Percentiles rank a stretch among this genome's conserved stretches.
These are phyloP conservation scores for Hordeum pubiflorum DNA, from an alignment of 202 grass and related monocot genomes.

Conservation along the genomic window DNA sequence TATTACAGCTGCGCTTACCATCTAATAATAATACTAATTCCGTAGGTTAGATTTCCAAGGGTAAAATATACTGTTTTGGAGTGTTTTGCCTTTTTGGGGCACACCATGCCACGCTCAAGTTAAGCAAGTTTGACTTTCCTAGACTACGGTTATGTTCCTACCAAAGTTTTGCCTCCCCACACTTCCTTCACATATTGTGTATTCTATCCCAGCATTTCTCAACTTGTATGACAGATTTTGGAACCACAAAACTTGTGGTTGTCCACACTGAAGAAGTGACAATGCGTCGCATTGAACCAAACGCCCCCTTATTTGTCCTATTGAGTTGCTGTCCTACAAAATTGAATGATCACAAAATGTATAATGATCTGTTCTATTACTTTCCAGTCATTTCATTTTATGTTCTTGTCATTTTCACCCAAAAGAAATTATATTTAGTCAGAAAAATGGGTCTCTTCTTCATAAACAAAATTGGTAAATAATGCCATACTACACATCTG, in stretches of 20 bases:
- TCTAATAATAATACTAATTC: not conserved
- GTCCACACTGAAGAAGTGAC: not conserved
- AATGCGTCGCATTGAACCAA: not conserved
- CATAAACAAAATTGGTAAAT: not conserved
- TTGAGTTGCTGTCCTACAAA: not conserved
- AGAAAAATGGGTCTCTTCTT: not conserved
- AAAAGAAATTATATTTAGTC: not conserved
- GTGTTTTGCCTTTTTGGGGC: not conserved
- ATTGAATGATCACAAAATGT: not conserved
- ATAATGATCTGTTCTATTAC: not conserved
- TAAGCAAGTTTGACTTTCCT: not conserved
- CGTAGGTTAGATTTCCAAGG: not conserved
- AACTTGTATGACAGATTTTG: not conserved
- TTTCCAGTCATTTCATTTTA: not conserved
- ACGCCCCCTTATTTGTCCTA: not conserved
- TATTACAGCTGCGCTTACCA: not conserved
- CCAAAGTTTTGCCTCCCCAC: not conserved
- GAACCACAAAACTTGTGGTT: not conserved
- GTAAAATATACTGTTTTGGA: not conserved
- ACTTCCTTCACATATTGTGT: not conserved
- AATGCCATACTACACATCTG: not conserved
- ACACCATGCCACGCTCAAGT: not conserved
- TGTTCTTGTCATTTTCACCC: not conserved
- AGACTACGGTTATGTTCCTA: not conserved
- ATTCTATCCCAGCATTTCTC: not conserved